These are phyloP conservation scores for Termitomyces sp. DNA, from an alignment of 768 basidiomycete species.

Conservation along the genomic window DNA sequence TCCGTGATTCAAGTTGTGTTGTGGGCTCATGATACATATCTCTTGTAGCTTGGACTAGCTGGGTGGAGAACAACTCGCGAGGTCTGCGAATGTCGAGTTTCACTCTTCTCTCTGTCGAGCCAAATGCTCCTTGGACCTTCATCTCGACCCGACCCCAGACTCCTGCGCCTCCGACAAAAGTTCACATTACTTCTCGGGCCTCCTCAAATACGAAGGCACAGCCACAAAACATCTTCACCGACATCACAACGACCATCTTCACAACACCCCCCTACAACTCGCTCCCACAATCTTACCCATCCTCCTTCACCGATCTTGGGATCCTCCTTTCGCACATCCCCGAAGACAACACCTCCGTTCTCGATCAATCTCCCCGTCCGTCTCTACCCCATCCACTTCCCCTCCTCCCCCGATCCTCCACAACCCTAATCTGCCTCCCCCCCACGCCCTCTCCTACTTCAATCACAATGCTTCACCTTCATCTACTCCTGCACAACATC, in stretches of 20 bases:
- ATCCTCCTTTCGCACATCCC: constrained; percentile 31
- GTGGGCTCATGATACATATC: constrained; percentile 6
- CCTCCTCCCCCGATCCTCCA: constrained; percentile 53
- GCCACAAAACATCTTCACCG: constrained; percentile 32
- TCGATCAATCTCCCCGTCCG: background rate
- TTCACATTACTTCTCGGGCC: constrained; percentile 14
- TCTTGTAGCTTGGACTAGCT: constrained; percentile 60
- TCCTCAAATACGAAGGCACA: constrained; percentile 20
- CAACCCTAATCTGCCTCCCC: constrained; percentile 58
- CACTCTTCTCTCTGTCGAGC: constrained; percentile 57
- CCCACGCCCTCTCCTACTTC: constrained; percentile 36
- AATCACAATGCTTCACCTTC: constrained; percentile 55
- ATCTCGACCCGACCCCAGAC: constrained; percentile 26
- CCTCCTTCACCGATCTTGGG: constrained; percentile 30
- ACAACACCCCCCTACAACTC: constrained; percentile 39
- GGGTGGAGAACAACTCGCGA: constrained; percentile 39
- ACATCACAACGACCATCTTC: constrained; percentile 49
- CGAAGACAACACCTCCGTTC: constrained; percentile 20
- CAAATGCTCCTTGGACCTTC: constrained; percentile 58
- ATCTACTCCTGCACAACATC: constrained; percentile 47
- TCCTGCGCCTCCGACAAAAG: constrained; percentile 23
- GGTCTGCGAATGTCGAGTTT: constrained; percentile 56
- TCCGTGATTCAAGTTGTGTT: constrained; percentile 22
- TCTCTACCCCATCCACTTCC: constrained; percentile 30
- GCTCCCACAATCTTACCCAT: constrained; percentile 38